Percentiles rank a stretch among this genome's conserved stretches.
Evolutionary conservation across 2,329 filamentous ascomycete species (phyloP).

Genomic region (Neonectria ditissima): DNA sequence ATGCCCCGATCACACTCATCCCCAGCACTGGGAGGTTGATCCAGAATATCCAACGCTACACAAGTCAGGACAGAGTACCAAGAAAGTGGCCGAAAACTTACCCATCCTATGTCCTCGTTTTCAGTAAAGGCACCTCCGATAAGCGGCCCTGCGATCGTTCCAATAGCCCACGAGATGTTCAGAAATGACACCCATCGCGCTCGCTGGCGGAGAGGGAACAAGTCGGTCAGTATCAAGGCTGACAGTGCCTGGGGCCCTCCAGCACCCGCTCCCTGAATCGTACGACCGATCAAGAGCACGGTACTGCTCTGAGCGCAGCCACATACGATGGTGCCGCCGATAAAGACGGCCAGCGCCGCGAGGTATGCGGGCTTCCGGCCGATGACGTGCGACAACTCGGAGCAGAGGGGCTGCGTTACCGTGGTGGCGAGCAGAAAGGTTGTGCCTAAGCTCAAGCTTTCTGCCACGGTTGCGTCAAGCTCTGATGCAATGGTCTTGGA

Average conservation of each 20-base stretch:
- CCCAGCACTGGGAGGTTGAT: conserved; percentile 50
- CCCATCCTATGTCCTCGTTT: conserved; percentile 38
- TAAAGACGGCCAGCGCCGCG: conserved; percentile 47
- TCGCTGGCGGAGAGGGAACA: conserved; percentile 56
- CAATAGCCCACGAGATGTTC: conserved; percentile 65
- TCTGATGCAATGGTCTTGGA: conserved; percentile 40
- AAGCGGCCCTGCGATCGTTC: conserved; percentile 56
- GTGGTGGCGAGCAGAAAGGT: conserved; percentile 76
- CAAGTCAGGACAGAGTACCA: background rate
- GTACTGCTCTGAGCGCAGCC: conserved; percentile 47
- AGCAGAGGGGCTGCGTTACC: conserved; percentile 65
- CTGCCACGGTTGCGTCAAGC: conserved; percentile 41
- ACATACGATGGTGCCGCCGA: conserved; percentile 55
- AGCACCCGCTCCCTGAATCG: conserved; percentile 52
- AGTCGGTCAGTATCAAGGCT: conserved; percentile 51
- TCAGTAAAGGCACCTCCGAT: conserved; percentile 41
- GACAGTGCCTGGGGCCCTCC: conserved; percentile 50
- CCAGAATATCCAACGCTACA: conserved; percentile 52
- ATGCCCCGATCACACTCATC: conserved; percentile 37
- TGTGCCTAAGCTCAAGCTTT: conserved; percentile 61
- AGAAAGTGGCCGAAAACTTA: conserved; percentile 8
- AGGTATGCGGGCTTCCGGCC: conserved; percentile 48
- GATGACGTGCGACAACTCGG: conserved; percentile 51
- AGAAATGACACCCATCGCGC: conserved; percentile 54
- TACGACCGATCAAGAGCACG: conserved; percentile 49